A percentile compares a stretch with the other conserved stretches of the same genome.
Evolutionary conservation across 2,329 filamentous ascomycete species (phyloP).

Genomic region (Fusarium sarcochroum): DNA sequence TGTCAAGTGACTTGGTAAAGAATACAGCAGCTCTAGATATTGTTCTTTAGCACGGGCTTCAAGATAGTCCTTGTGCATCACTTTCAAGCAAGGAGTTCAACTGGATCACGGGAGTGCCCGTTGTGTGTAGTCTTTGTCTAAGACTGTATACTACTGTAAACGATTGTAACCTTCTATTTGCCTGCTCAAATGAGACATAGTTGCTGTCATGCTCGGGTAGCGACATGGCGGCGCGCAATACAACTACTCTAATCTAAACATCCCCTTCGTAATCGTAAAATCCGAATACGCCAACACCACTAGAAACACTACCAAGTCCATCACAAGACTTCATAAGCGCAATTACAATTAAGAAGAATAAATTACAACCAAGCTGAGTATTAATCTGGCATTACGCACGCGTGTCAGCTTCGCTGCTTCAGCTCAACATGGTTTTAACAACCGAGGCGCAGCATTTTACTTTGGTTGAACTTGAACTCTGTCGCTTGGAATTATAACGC

Average conservation of each 20-base stretch:
- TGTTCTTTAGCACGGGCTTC: constrained; percentile 29
- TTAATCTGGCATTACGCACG: constrained; percentile 13
- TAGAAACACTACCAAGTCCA: background rate
- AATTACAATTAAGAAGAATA: background rate
- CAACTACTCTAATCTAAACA: background rate
- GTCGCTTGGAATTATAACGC: background rate
- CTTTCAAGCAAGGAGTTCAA: background rate
- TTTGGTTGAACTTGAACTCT: background rate
- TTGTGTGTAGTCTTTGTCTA: constrained; percentile 11
- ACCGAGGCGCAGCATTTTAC: constrained; percentile 17
- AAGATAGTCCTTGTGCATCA: background rate
- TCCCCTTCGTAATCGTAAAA: constrained; percentile 41
- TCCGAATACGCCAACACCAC: constrained; percentile 33
- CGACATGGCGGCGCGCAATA: background rate
- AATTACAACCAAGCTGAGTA: constrained; percentile 19
- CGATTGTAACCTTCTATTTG: background rate
- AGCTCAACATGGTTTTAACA: constrained; percentile 10
- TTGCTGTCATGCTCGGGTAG: background rate
- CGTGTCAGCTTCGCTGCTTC: constrained; percentile 13
- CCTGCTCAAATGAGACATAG: background rate
- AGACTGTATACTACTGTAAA: background rate
- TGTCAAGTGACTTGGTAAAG: constrained; percentile 11
- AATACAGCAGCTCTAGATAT: constrained; percentile 24
- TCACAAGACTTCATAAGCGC: background rate
- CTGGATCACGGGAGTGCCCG: background rate